A percentile compares a stretch with the other conserved stretches of the same genome.
These are phyloP conservation scores for Saccharomyces mikatae DNA, from an alignment of 805 yeast genomes.

Conservation along the genomic window DNA sequence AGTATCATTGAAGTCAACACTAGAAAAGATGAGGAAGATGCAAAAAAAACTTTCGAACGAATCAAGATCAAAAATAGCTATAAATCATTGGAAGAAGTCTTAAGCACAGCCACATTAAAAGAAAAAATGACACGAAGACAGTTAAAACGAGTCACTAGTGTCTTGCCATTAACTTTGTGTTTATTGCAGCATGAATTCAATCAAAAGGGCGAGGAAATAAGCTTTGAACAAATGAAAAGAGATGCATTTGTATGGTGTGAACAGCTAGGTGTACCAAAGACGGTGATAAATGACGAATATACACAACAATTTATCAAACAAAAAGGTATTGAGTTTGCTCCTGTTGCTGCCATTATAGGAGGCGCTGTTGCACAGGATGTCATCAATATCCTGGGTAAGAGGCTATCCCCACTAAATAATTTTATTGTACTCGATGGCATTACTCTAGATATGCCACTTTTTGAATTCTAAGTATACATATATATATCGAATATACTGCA, in stretches of 20 bases:
- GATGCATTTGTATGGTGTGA: conserved; percentile 29
- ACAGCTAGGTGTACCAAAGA: conserved; percentile 39
- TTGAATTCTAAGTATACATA: conserved; percentile 26
- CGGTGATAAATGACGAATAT: conserved; percentile 34
- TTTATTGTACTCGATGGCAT: conserved; percentile 68
- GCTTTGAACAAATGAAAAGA: conserved; percentile 23
- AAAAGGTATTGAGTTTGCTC: conserved; percentile 58
- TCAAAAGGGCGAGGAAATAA: conserved; percentile 18
- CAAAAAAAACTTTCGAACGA: conserved; percentile 32
- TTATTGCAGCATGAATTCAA: conserved; percentile 36
- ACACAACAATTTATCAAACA: conserved; percentile 40
- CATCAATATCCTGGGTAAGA: conserved; percentile 67
- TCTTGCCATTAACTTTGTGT: conserved; percentile 50
- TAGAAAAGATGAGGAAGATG: conserved; percentile 31
- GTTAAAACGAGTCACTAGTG: conserved; percentile 21
- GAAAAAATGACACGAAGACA: conserved; percentile 28
- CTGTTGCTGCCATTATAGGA: conserved; percentile 81
- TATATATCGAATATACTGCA: neutral
- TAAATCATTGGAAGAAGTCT: conserved; percentile 32
- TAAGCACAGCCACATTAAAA: conserved; percentile 33
- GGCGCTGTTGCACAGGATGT: conserved; percentile 88
- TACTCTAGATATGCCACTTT: conserved; percentile 70
- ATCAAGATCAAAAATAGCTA: conserved; percentile 34
- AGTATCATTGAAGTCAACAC: conserved; percentile 35
- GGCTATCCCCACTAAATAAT: conserved; percentile 77